Evolutionary conservation across 495 filamentous ascomycete genomes (phyloP), one percentile per base, ranked within the genome.

Genomic region (Opeltia flavorubescens): DNA sequence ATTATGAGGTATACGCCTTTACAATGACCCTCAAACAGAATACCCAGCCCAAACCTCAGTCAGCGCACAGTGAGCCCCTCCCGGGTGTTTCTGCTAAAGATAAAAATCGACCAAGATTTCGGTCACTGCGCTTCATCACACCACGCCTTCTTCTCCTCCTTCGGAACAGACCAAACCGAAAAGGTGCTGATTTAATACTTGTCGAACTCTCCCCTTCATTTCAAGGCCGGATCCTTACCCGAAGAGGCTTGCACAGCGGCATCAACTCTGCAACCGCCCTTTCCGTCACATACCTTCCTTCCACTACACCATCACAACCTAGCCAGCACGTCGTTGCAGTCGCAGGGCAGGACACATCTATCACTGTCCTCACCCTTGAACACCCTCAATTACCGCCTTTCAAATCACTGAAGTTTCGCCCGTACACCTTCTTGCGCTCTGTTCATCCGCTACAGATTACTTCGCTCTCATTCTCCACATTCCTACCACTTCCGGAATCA

Each of bases 361-460:
- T 95, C 52, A 74, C 78, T 8, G 64, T 94, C 28, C 77, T 83
- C 56, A 86, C 83, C 3, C 58, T 94, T 30, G 78, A 91, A 36
- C 74, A 70, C 48, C 54, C 61, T 44, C 35, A 40, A 6, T 44
- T 33, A 3, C 33, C 30, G 4, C 62, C 60, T 2, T 53, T 51
- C 27, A 69, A 71, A 30, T 62, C 80, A 33, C 48, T 66, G 29
- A 67, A 72, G 27, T 71, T 93, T 53, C 66, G 66, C 45, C 62
- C 68, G 0, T 81, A 86, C 59, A 68, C 74, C 12, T 77, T 74
- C 26, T 64, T 91, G 46, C 75, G 72, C 45, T 66, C 79, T 18
- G 88, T 87, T 13, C 91, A 95, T 59, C 76, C 83, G 1, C 75
- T 82, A 39, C 80, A 86, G 50, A 93, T 95, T 60, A 95, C 89